phyloP scores from a whole-genome alignment of 2,329 filamentous ascomycete genomes.

The Cordyceps militaris region DNA sequence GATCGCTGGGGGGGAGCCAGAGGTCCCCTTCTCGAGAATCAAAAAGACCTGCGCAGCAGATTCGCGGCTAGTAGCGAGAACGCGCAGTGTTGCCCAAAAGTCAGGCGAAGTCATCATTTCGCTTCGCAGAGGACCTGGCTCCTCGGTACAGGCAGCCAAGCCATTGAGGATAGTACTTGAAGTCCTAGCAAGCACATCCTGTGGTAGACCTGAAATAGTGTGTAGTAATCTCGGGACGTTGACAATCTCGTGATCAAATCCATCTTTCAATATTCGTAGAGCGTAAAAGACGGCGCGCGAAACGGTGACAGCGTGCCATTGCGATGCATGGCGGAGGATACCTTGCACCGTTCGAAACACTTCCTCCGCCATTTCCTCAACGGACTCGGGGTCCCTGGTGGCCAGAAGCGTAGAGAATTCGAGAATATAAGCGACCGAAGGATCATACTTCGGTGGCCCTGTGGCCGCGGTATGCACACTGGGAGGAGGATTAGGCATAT shows the following conservation, averaged over 20 bases:
- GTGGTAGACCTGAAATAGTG: slow-evolving; percentile 79
- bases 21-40: slow-evolving; percentile 73
- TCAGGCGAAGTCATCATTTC: slow-evolving; percentile 96
- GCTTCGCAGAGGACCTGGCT: slow-evolving; percentile 70
- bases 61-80: slow-evolving; percentile 61
- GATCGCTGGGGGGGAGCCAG: slow-evolving; percentile 70
- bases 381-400: slow-evolving; percentile 65
- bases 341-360: slow-evolving; percentile 75
- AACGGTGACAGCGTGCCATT: slow-evolving; percentile 75
- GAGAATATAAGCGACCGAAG: slow-evolving; percentile 79
- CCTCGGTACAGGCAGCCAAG: slow-evolving; percentile 70
- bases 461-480: slow-evolving; percentile 37
- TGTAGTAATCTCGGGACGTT: slow-evolving; percentile 88
- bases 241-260: slow-evolving; percentile 87
- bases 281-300: slow-evolving; percentile 84
- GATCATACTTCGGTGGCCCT: slow-evolving; percentile 64
- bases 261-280: slow-evolving; percentile 70
- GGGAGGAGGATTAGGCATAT: slow-evolving; percentile 53
- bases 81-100: slow-evolving; percentile 87
- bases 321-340: slow-evolving; percentile 70
- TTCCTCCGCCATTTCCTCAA: slow-evolving; percentile 66
- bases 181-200: slow-evolving; percentile 68
- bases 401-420: slow-evolving; percentile 82
- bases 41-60: slow-evolving; percentile 75
- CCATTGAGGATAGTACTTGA: slow-evolving; percentile 72